Conservation (phyloP, 306 rosid genomes). For the Astragalus membranaceus region DNA sequence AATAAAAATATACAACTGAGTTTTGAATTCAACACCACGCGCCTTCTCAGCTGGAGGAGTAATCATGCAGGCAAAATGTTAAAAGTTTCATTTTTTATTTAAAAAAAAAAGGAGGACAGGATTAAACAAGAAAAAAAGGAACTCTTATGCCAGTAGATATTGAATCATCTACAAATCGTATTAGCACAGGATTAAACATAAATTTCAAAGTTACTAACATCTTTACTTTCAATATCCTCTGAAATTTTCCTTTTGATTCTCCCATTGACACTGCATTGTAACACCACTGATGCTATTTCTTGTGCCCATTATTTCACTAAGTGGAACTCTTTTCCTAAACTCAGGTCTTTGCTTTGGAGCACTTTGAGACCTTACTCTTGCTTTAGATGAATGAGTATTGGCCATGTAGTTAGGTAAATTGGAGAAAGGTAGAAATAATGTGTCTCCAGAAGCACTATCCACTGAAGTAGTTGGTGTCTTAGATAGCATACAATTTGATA, state of each 20-base stretch:
- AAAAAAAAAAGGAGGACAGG: too few relatives aligned
- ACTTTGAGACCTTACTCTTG: slow-evolving; percentile 76
- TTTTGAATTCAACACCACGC: too few relatives aligned
- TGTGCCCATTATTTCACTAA: slow-evolving; percentile 56
- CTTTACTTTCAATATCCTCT: slow-evolving; percentile 1
- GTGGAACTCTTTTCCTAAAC: slow-evolving; percentile 45
- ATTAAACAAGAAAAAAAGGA: background rate
- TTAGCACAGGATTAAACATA: slow-evolving; percentile 6
- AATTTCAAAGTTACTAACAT: slow-evolving; percentile 5
- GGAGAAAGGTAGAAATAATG: slow-evolving; percentile 26
- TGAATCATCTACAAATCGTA: slow-evolving; percentile 19
- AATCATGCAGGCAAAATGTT: background rate
- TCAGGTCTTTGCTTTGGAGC: slow-evolving; percentile 91
- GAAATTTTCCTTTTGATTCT: slow-evolving; percentile 1
- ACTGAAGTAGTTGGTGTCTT: slow-evolving; percentile 50
- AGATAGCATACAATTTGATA: slow-evolving; percentile 29
- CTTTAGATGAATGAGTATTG: slow-evolving; percentile 65
- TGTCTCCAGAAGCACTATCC: slow-evolving; percentile 53
- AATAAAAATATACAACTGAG: too few relatives aligned
- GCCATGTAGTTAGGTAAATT: slow-evolving; percentile 77
- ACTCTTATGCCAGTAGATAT: slow-evolving; percentile 14
- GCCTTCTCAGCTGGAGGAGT: background rate
- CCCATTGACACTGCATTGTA: slow-evolving; percentile 39
- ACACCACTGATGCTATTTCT: slow-evolving; percentile 67
- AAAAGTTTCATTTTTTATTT: too few relatives aligned